Percentiles rank a stretch among this genome's conserved stretches.
phyloP scores from a whole-genome alignment of 371 early-diverging fungal species.

The Gilbertella persicaria region DNA sequence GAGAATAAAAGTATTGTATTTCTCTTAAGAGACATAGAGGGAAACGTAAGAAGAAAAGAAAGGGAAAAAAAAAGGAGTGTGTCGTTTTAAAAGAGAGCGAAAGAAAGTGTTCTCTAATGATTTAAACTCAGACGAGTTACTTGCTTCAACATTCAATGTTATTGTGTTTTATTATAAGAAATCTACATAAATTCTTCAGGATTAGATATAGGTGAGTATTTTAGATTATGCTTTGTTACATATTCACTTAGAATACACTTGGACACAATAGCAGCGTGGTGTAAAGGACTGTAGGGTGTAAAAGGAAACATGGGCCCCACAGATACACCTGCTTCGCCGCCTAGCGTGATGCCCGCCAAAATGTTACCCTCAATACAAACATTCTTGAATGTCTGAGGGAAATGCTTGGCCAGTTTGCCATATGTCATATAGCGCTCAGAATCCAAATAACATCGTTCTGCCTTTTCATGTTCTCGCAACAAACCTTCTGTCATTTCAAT shows the following conservation, averaged over 20 bases:
- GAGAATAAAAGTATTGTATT: too few species aligned
- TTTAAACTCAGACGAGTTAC: too few species aligned
- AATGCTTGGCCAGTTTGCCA: conserved; percentile 18
- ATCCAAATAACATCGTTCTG: conserved; percentile 25
- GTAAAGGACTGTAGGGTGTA: conserved; percentile 27
- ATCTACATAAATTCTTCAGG: conserved; percentile 39
- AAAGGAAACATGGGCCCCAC: conserved; percentile 40
- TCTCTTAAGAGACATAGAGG: too few species aligned
- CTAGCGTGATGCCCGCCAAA: conserved; percentile 34
- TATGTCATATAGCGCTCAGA: conserved; percentile 30
- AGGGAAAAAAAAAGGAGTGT: too few species aligned
- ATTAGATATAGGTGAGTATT: conserved; percentile 26
- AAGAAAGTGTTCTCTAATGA: too few species aligned
- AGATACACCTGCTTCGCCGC: conserved; percentile 41
- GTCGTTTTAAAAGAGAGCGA: too few species aligned
- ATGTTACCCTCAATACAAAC: conserved; percentile 34
- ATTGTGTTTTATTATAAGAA: too few species aligned
- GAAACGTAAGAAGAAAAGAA: too few species aligned
- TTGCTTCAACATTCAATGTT: too few species aligned
- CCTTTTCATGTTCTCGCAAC: conserved; percentile 29
- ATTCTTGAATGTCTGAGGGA: conserved; percentile 28
- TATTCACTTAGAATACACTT: conserved; percentile 38
- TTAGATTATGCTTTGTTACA: conserved; percentile 19
- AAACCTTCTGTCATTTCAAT: conserved; percentile 16
- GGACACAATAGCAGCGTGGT: conserved; percentile 44